Evolutionary conservation across 768 basidiomycete species (phyloP).

Genomic region (Asterophora lycoperdoides): DNA sequence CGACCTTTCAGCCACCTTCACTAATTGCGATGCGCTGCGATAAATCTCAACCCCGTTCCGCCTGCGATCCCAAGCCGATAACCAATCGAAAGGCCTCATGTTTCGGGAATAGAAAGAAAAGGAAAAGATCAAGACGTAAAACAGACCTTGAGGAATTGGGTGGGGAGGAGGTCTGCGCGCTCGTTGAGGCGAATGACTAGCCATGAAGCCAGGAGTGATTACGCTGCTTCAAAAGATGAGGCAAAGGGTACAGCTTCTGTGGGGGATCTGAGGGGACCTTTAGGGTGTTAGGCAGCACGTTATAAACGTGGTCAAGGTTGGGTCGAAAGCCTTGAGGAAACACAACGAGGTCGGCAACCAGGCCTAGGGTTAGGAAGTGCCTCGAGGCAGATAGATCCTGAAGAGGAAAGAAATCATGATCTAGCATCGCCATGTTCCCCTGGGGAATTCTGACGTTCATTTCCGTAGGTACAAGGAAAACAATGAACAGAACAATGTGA

Average conservation of each 20-base stretch:
- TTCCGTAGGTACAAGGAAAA: background rate
- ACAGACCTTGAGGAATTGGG: constrained; percentile 46
- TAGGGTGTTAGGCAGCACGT: constrained; percentile 45
- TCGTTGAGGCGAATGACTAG: constrained; percentile 57
- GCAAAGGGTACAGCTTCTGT: constrained; percentile 27
- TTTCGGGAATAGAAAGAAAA: constrained; percentile 10
- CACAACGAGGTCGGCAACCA: constrained; percentile 56
- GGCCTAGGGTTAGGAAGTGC: constrained; percentile 51
- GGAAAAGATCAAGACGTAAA: constrained; percentile 19
- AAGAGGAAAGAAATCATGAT: constrained; percentile 17
- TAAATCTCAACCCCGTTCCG: constrained; percentile 5
- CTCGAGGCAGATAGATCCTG: constrained; percentile 30
- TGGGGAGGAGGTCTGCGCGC: constrained; percentile 49
- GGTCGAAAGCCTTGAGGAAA: constrained; percentile 35
- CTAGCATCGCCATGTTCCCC: constrained; percentile 15
- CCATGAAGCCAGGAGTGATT: constrained; percentile 39
- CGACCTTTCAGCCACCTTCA: constrained; percentile 1
- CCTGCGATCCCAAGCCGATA: constrained; percentile 12
- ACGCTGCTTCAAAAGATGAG: constrained; percentile 9
- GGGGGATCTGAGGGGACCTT: constrained; percentile 22
- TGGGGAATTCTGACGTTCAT: constrained; percentile 12
- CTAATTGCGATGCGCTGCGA: constrained; percentile 1
- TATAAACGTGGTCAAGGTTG: constrained; percentile 61
- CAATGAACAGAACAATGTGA: background rate
- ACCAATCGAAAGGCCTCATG: constrained; percentile 13